A percentile compares a stretch with the other conserved stretches of the same genome.
Evolutionary conservation across 129 eudicot species (phyloP).

Genomic region (Pittosporum tobira): DNA sequence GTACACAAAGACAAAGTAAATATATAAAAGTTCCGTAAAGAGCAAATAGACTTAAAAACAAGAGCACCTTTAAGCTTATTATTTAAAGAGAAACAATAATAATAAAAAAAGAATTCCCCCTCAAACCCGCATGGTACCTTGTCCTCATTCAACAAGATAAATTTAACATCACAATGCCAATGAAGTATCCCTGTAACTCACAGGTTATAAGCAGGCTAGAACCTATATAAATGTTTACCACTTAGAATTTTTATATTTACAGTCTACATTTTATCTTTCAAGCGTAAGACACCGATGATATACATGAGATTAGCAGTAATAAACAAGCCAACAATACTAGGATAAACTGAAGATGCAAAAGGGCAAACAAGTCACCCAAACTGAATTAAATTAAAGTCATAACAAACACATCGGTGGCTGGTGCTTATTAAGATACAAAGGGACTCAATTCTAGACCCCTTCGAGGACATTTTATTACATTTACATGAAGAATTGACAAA

Average conservation of each 20-base stretch:
- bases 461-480: constrained; percentile 40
- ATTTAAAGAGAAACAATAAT: neutral
- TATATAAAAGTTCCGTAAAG: constrained; percentile 12
- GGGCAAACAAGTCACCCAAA: constrained; percentile 21
- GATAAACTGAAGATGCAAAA: constrained; percentile 16
- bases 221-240: constrained; percentile 30
- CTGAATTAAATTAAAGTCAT: constrained; percentile 8
- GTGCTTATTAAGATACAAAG: constrained; percentile 35
- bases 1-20: constrained; percentile 25
- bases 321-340: constrained; percentile 13
- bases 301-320: constrained; percentile 5
- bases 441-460: constrained; percentile 23
- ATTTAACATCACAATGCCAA: constrained; percentile 60
- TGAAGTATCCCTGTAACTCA: constrained; percentile 57
- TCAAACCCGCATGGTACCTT: constrained; percentile 45
- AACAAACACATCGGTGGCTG: constrained; percentile 23
- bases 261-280: neutral
- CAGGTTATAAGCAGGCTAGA: constrained; percentile 32
- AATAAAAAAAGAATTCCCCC: constrained; percentile 21
- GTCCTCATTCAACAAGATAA: constrained; percentile 45
- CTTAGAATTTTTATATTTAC: constrained; percentile 8
- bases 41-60: neutral
- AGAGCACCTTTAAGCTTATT: neutral
- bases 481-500: constrained; percentile 63
- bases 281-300: neutral